These are phyloP conservation scores for Gnetum montanum DNA, from an alignment of 75 land plant genomes.

Conservation along the genomic window DNA sequence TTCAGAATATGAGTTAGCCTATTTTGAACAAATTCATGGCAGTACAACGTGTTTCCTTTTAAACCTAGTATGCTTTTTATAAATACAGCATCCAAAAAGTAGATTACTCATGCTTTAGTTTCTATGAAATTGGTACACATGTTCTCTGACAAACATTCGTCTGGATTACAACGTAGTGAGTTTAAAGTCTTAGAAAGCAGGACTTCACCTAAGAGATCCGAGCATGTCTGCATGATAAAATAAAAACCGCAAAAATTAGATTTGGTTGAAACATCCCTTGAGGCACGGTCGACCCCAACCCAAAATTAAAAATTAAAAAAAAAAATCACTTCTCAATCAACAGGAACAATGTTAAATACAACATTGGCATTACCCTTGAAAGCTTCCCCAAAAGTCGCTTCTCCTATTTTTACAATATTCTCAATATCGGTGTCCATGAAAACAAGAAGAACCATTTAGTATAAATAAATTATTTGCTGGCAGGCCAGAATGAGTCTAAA, in stretches of 20 bases:
- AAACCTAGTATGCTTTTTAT: too few species aligned
- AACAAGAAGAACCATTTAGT: background rate
- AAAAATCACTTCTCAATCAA: slow-evolving; percentile 94
- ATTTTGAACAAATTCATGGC: too few species aligned
- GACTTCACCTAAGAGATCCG: slow-evolving; percentile 73
- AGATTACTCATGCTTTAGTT: slow-evolving; percentile 66
- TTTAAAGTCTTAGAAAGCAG: slow-evolving; percentile 69
- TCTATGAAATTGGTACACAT: slow-evolving; percentile 60
- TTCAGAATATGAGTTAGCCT: too few species aligned
- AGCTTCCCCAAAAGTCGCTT: slow-evolving; percentile 99
- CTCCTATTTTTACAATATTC: slow-evolving; percentile 70
- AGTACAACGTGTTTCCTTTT: too few species aligned
- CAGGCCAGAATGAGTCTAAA: too few species aligned
- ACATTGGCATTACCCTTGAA: slow-evolving; percentile 64
- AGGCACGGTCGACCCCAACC: too few species aligned
- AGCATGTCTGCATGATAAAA: slow-evolving; percentile 63
- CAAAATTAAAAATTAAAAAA: too few species aligned
- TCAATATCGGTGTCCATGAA: slow-evolving; percentile 35
- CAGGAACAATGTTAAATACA: slow-evolving; percentile 92
- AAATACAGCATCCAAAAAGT: too few species aligned
- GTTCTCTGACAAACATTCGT: slow-evolving; percentile 14
- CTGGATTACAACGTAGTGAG: slow-evolving; percentile 33
- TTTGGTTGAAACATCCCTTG: too few species aligned
- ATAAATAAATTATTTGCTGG: slow-evolving; percentile 11
- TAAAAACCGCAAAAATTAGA: too few species aligned